Base-by-base conservation (phyloP, 2,329 filamentous ascomycete species). In the Aureobasidium melanogenum region DNA sequence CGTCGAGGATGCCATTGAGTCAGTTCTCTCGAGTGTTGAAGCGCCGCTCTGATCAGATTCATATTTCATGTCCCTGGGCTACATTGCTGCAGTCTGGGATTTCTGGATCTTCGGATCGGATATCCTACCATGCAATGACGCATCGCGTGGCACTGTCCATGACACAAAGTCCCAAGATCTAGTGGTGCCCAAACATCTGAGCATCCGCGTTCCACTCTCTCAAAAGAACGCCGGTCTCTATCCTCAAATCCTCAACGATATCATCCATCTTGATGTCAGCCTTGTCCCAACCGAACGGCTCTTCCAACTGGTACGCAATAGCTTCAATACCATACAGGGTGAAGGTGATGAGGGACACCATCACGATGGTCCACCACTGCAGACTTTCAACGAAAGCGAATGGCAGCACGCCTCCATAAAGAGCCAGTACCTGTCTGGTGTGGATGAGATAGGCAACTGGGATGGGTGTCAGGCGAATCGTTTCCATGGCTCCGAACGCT, bases 181-280 rank as follows among this genome's bases (percentile, higher is more conserved):
- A 28, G 5, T 34, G 30, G 2, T 60, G 32, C 7, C 51, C 22
- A 44, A 64, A 63, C 57, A 63, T 62, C 2, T 51, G 36, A 2
- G 61, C 61, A 5, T 57, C 50, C n/a, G 22, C 56, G 32, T 60
- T 51, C 63, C 63, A 64, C 30, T 64, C 61, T 34, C 61, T 55
- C 54, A 64, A 19, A 32, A 64, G 39, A 12, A 64, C 63, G 26
- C 24, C 51, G 28, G 60, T 26, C 36, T 64, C 63, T 6, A 64
- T 60, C 28, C 82, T 74, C 46, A 82, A 75, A 68, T 87, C 84
- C 65, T 84, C 83, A 2, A 83, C 81, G 54, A 87, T 82, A 3
- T 82, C 83, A 69, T 87, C 84, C 79, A 87, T 84, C 68, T 86
- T 86, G 71, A 87, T 87, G 68, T 87, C 84, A 61, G 85, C 86